Evolutionary conservation across 768 basidiomycete genomes (phyloP), one percentile per base, ranked within the genome.

Genomic region (Lactarius quietus): DNA sequence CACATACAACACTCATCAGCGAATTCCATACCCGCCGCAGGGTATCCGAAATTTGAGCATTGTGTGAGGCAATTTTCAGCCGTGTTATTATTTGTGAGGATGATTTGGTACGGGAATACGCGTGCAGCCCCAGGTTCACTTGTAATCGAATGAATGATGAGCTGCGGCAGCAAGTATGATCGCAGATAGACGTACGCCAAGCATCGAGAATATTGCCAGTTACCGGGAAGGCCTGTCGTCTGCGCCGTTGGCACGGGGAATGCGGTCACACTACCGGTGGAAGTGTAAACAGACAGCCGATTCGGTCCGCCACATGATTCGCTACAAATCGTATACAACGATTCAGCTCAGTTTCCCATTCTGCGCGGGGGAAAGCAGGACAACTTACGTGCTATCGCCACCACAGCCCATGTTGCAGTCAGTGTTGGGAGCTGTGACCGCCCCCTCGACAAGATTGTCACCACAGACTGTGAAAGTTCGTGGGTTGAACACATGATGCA

Each of bases 391-490:
- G 14, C 83, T 43, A 64, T 86, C 87, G 28, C 91, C 93, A 20
- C 81, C 81, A 66, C 93, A 95, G 0, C 79, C 80, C 88, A 88
- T 90, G 72, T 82, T 84, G 72, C 93, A 95, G 39, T 80, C 80
- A 3, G 77, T 74, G 1, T 82, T 81, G 1, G 77, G 66, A 0
- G 81, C 82, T 18, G 70, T 56, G 1, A 80, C 83, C 1, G 89
- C 90, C 12, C 87, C 88, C 35, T 83, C 79, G 15, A 86, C 77
- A 55, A 93, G 76, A 14, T 78, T 75, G 71, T 91, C 80, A 3
- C 89, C 90, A 69, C 93, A 95, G 76, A 86, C 88, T 90, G 65
- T 17, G 59, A 48, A 62, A 36, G 71, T 57, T n/a, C 1, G 51
- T 57, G 29, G 63, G 1, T 36, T 33, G 29, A 43, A 63, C 38